Percentiles rank a stretch among this genome's conserved stretches.
These are phyloP conservation scores for Eucalyptus viminalis DNA, from an alignment of 345 rosid genomes.

Conservation along the genomic window DNA sequence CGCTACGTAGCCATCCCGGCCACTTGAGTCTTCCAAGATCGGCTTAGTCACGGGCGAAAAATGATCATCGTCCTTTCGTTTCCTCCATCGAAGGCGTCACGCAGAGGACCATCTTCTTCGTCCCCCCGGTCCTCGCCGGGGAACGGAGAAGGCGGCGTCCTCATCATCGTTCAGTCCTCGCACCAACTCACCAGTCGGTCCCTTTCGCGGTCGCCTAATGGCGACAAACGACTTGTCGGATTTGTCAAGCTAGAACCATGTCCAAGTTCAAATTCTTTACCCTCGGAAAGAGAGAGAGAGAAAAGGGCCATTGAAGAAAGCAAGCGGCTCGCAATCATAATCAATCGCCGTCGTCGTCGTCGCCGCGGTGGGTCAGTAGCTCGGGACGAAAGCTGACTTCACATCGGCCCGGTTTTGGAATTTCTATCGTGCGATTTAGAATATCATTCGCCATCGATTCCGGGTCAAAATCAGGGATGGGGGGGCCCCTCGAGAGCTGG, in stretches of 20 bases:
- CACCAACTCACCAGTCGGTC: not conserved
- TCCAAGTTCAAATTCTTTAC: not conserved
- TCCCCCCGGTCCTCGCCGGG: not conserved
- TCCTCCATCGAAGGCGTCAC: not conserved
- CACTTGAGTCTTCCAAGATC: not conserved
- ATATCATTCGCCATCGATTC: not conserved
- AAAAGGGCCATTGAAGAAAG: not conserved
- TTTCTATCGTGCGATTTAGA: not conserved
- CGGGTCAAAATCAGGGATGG: not conserved
- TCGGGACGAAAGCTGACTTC: not conserved
- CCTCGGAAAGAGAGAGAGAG: not conserved
- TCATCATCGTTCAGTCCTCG: not conserved
- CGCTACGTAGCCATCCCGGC: not conserved
- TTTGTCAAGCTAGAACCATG: not conserved
- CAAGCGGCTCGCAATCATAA: not conserved
- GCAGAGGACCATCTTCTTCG: not conserved
- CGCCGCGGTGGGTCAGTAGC: not conserved
- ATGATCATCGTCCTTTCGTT: not conserved
- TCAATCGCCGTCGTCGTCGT: not conserved
- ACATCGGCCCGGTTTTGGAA: not conserved
- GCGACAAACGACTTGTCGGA: not conserved
- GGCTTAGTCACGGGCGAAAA: not conserved
- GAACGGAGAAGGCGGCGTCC: not conserved
- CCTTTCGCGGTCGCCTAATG: not conserved
- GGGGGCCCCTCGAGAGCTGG: not conserved